phyloP scores from a whole-genome alignment of 1,139 yeast species.

The Kodamaea alishanica region DNA sequence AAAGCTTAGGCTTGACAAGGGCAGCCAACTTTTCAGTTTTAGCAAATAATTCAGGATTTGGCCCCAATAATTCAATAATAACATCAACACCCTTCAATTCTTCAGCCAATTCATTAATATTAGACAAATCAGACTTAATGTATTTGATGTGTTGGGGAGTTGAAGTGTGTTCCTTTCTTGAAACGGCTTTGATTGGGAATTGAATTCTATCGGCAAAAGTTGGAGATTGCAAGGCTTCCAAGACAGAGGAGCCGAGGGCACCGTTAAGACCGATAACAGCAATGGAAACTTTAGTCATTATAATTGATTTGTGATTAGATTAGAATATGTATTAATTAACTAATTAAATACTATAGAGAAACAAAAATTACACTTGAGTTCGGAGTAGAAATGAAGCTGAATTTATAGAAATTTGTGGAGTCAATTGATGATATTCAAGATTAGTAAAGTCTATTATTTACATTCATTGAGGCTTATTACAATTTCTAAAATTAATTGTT shows the following conservation, averaged over 20 bases:
- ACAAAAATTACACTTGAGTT: too few relatives aligned
- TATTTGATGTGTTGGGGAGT: slow-evolving; percentile 38
- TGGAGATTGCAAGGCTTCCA: slow-evolving; percentile 43
- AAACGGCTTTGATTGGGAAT: slow-evolving; percentile 50
- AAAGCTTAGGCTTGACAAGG: slow-evolving; percentile 46
- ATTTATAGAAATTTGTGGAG: too few relatives aligned
- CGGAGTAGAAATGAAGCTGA: too few relatives aligned
- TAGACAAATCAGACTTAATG: slow-evolving; percentile 26
- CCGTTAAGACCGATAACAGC: slow-evolving; percentile 58
- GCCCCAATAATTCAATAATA: slow-evolving; percentile 43
- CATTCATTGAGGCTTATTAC: too few relatives aligned
- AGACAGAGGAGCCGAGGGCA: slow-evolving; percentile 43
- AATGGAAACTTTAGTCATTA: slow-evolving; percentile 17
- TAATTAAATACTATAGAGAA: too few relatives aligned
- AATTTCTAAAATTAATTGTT: too few relatives aligned
- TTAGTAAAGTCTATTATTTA: too few relatives aligned
- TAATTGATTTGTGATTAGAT: too few relatives aligned
- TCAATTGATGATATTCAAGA: too few relatives aligned
- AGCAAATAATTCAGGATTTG: slow-evolving; percentile 22
- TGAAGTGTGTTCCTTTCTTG: slow-evolving; percentile 37
- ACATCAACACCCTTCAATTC: slow-evolving; percentile 49
- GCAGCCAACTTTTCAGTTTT: slow-evolving; percentile 32
- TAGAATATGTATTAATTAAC: too few relatives aligned
- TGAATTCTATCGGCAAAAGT: slow-evolving; percentile 39
- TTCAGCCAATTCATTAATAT: slow-evolving; percentile 21